Conservation (phyloP, 2,329 filamentous ascomycete species). For the Pseudocercospora cruenta region DNA sequence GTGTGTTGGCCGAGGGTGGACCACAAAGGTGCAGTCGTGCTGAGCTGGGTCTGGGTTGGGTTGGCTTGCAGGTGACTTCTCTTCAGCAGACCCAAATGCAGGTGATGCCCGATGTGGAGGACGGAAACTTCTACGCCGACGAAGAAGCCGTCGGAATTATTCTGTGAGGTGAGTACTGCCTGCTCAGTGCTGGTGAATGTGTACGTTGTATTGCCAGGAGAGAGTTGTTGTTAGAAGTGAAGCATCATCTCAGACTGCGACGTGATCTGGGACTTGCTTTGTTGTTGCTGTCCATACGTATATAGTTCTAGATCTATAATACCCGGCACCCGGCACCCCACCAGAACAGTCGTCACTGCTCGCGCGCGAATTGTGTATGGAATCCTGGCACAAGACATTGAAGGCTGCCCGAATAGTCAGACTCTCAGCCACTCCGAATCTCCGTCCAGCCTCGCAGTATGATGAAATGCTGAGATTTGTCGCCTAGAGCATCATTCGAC, state of each 20-base stretch:
- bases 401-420: background rate
- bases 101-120: conserved; percentile 9
- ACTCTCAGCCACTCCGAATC: conserved; percentile 1
- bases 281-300: background rate
- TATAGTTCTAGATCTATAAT: too few species aligned
- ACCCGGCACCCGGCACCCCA: too few species aligned
- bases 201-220: background rate
- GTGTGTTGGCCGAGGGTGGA: background rate
- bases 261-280: background rate
- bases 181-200: background rate
- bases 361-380: background rate
- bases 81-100: background rate
- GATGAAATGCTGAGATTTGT: background rate
- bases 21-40: conserved; percentile 11
- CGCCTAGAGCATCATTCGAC: background rate
- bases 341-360: conserved; percentile 1
- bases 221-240: background rate
- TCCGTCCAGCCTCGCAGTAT: background rate
- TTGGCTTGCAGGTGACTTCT: conserved; percentile 2
- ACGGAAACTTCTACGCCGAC: conserved; percentile 9
- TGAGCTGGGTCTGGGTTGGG: background rate
- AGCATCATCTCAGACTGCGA: background rate
- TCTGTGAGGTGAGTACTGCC: too few species aligned
- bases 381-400: conserved; percentile 3
- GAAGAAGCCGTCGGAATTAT: background rate